Evolutionary conservation across 2,329 filamentous ascomycete genomes (phyloP), one percentile per base, ranked within the genome.

Genomic region (Aspergillus tamarii): DNA sequence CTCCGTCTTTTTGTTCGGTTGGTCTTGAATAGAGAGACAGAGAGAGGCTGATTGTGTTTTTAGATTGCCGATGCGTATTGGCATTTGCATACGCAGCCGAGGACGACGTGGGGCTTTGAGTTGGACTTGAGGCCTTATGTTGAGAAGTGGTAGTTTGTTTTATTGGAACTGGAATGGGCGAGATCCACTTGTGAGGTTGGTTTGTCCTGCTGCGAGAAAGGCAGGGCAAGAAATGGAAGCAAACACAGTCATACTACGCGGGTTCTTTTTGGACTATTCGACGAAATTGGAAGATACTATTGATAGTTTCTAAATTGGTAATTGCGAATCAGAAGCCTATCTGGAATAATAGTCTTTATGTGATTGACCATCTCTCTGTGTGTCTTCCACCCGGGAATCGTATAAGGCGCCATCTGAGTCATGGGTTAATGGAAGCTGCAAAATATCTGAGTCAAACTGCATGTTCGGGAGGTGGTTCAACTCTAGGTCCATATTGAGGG

Each of bases 11-110:
- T n/a, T n/a, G n/a, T n/a, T n/a, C n/a, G n/a, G n/a, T n/a, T n/a
- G n/a, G n/a, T n/a, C n/a, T n/a, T n/a, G n/a, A n/a, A n/a, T 61
- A 9, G n/a, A n/a, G 39, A 39, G 41, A 54, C 39, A 55, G n/a
- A 57, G 4, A 32, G 41, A 54, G 43, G 39, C 32, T 62, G 32
- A 64, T 34, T 61, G 23, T 45, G 62, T 41, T 41, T 41, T 41
- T 66, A 94, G 88, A 96, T 96, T 82, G 93, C 93, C 12, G 92
- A 96, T 68, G 86, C 87, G 12, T 96, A 96, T 73, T 96, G 92
- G 92, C 83, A 89, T 74, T 75, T 96, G 72, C 93, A 96, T 73
- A 90, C 88, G 0, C 93, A 97, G 81, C 91, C 89, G 36, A 85
- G 87, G 69, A 92, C 90, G 7, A 88, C 88, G 2, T 96, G 94